Evolutionary conservation across 192 early-diverging fungal species (phyloP), one percentile per base, ranked within the genome.

Genomic region (Anaeromyces robustus): DNA sequence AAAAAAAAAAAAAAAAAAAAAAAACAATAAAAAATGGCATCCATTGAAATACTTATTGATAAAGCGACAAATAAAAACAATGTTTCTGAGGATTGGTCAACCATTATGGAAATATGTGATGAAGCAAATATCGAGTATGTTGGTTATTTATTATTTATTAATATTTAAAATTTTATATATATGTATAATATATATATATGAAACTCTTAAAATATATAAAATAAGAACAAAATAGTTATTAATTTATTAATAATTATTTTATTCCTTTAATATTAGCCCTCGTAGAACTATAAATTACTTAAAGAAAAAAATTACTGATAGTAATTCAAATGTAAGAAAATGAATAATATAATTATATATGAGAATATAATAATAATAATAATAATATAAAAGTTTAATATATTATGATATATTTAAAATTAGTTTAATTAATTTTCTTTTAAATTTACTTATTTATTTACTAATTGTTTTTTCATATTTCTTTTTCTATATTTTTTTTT

Each of bases 71-170:
- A 91, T 86, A 96, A 98, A 84, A 94, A 89, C 78, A 91, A 97
- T 82, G 94, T 96, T 18, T 88, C 91, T 52, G 98, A 99, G 86
- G 94, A 99, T 88, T 99, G 97, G 96, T 90, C 90, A 78, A 86
- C 92, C 78, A 93, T 94, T 78, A 87, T 92, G 78, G 87, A 86
- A 80, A 90, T 96, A 30, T 92, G 91, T 81, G 93, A 95, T 83
- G 88, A 89, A 29, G 90, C 93, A 18, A 86, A 86, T 79, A 77
- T 78, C 0, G 28, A n/a, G 30, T 37, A 84, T 52, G 4, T 30
- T 34, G 9, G 1, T 28, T 30, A 80, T 14, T 22, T 85, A 82
- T 12, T 30, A 83, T 78, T 80, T 79, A 6, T 81, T 85, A 14
- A 84, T 88, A 34, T 86, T 86, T 13, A 52, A 83, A 30, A 88